Base-by-base conservation (phyloP, 768 basidiomycete genomes). In the Serpula lacrymans region DNA sequence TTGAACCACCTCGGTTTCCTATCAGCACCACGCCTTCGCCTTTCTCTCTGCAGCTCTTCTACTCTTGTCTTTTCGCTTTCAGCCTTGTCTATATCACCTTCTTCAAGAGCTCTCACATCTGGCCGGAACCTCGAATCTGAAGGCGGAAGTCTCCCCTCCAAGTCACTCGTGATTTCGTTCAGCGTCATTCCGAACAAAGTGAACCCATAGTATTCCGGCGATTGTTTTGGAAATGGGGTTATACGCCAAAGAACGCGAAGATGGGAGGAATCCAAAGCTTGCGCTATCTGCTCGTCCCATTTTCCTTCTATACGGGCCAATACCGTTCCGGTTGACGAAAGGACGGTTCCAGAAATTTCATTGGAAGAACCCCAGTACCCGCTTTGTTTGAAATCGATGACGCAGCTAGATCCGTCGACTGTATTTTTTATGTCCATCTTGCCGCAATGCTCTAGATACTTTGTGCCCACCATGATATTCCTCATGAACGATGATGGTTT, bases 401-500 rank as follows among this genome's bases (percentile, higher is more conserved):
- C 68, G 52, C 86, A 90, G 14, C 72, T 74, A 26, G 69, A 68
- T 10, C 71, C 69, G 18, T 68, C 74, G 20, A 67, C 67, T 5
- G 60, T 67, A 50, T 89, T 88, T 44, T 79, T 77, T 32, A 94
- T 79, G 9, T 69, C 75, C 79, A 92, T 77, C 57, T 84, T 77
- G 20, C 90, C 90, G 28, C 73, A 75, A 52, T 92, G 91, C 55
- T 92, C 90, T 20, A 94, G 72, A 57, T 93, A 94, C 55, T 92
- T 92, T 18, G 87, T 84, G 8, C 91, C 91, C 62, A 89, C 83
- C 78, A 93, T 82, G 42, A 94, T 67, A 62, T 92, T 92, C 45
- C 90, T 70, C 70, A 92, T 81, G 62, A 92, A 94, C 2, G 87
- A 87, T 1, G 88, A 89, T 2, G 90, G 90, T 49, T 84, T 88